Evolutionary conservation across 805 yeast genomes (phyloP).

Genomic region (Metschnikowia hibisci): DNA sequence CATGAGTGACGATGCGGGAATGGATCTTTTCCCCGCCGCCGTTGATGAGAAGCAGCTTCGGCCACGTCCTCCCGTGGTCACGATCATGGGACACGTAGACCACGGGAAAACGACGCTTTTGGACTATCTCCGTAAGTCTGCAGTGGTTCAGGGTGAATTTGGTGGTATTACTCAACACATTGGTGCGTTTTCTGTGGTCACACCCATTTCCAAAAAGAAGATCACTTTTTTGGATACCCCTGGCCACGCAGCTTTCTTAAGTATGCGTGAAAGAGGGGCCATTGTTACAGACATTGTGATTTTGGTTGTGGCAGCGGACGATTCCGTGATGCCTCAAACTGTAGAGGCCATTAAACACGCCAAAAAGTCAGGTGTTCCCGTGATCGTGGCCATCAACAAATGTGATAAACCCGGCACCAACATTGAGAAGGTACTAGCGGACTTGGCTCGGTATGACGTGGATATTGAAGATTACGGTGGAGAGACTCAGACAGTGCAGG

Average conservation of each 20-base stretch:
- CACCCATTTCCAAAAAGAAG: constrained; percentile 66
- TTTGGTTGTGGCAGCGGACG: constrained; percentile 94
- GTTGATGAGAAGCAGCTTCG: constrained; percentile 45
- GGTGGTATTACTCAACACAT: constrained; percentile 98
- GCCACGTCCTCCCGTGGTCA: constrained; percentile 87
- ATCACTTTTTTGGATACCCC: constrained; percentile 96
- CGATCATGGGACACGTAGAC: constrained; percentile 98
- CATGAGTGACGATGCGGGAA: constrained; percentile 52
- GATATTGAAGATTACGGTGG: constrained; percentile 94
- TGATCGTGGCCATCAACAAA: constrained; percentile 90
- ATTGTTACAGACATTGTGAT: constrained; percentile 87
- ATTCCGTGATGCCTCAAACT: constrained; percentile 97
- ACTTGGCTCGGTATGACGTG: constrained; percentile 70
- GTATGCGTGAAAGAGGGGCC: constrained; percentile 97
- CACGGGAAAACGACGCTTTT: constrained; percentile 96
- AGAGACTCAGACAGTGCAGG: constrained; percentile 82
- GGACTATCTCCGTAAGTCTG: constrained; percentile 79
- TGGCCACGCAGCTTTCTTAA: constrained; percentile 94
- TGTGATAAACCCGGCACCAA: constrained; percentile 79
- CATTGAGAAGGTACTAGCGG: constrained; percentile 71
- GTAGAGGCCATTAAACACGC: constrained; percentile 94
- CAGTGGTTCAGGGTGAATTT: constrained; percentile 77
- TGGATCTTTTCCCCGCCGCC: constrained; percentile 56
- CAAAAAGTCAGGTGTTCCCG: constrained; percentile 70
- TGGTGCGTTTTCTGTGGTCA: constrained; percentile 89